Percentiles rank a stretch among this genome's conserved stretches.
Evolutionary conservation across 495 filamentous ascomycete genomes (phyloP).

Genomic region (Aspergillus wentii): DNA sequence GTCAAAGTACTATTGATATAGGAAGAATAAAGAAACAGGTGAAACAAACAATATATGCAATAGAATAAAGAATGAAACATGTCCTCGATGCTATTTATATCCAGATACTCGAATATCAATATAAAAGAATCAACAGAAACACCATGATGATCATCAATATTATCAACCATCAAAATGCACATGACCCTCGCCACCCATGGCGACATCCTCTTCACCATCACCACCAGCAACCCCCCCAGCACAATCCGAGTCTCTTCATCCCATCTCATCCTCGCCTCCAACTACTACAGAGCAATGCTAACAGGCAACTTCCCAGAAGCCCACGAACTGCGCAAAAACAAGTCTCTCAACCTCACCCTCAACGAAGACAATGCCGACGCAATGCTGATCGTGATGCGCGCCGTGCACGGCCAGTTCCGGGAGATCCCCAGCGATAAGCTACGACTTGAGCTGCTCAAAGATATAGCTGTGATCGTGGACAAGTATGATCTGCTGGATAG

Average conservation of each 20-base stretch:
- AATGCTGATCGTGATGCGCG: background rate
- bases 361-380: background rate
- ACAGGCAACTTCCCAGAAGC: background rate
- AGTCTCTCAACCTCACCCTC: background rate
- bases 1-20: too few species aligned
- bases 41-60: too few species aligned
- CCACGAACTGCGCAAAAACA: background rate
- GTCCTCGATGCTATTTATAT: too few species aligned
- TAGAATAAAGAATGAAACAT: too few species aligned
- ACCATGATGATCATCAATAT: too few species aligned
- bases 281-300: background rate
- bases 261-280: background rate
- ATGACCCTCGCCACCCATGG: background rate
- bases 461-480: background rate
- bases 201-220: background rate
- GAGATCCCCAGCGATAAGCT: background rate
- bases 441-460: background rate
- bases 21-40: too few species aligned
- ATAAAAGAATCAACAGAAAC: too few species aligned
- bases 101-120: too few species aligned
- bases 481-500: background rate
- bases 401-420: background rate
- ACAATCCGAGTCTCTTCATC: background rate
- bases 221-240: background rate
- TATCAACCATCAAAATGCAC: background rate